These are phyloP conservation scores for Sicyos baderoa DNA, from an alignment of 306 rosid species.

Conservation along the genomic window DNA sequence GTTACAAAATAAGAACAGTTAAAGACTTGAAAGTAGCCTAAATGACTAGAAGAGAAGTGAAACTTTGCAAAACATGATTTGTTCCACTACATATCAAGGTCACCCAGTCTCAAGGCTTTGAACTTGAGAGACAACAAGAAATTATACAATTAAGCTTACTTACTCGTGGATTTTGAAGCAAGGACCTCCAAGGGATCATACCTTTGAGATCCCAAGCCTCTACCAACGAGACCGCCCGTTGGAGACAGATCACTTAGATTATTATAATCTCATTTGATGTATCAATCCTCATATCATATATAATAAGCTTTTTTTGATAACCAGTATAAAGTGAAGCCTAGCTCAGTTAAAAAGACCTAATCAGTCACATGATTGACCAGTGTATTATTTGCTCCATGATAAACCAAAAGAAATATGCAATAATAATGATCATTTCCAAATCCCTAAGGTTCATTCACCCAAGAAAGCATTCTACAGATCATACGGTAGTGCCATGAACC, in stretches of 20 bases:
- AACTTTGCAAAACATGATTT: not conserved
- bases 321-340: not conserved
- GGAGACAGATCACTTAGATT: not conserved
- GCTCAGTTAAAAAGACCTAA: not conserved
- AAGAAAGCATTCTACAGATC: slow-evolving; percentile 11
- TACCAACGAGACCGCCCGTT: too few species aligned
- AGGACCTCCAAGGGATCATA: too few species aligned
- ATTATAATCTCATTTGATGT: not conserved
- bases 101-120: too few species aligned
- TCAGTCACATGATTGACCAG: slow-evolving; percentile 4
- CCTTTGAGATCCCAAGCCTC: too few species aligned
- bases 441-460: slow-evolving; percentile 1
- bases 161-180: too few species aligned
- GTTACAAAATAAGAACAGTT: slow-evolving; percentile 5
- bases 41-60: not conserved
- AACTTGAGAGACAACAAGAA: too few species aligned
- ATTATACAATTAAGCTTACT: too few species aligned
- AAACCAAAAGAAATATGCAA: not conserved
- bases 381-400: not conserved
- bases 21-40: not conserved
- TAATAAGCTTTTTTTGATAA: not conserved
- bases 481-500: not conserved
- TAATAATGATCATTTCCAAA: not conserved
- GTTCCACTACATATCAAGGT: too few species aligned
- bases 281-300: not conserved